Percentiles rank a stretch among this genome's conserved stretches.
Conservation (phyloP, 257 asterid species). For the Forsythia suspensa region DNA sequence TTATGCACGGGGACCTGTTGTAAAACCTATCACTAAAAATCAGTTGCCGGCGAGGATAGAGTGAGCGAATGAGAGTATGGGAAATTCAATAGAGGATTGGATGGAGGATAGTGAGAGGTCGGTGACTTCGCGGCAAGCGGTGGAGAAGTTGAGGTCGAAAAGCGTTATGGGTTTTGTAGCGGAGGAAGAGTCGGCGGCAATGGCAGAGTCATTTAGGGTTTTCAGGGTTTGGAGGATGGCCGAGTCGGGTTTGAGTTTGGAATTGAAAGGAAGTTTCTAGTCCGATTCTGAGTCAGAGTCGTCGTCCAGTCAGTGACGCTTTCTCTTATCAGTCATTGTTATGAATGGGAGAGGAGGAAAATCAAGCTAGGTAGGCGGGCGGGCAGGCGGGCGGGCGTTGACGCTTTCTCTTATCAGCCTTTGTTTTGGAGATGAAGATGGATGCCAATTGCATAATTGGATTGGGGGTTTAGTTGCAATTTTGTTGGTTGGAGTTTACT, state of each 20-base stretch:
- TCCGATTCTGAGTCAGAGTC: too few species aligned
- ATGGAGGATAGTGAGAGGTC: slow-evolving; percentile 75
- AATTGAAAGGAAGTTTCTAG: slow-evolving; percentile 56
- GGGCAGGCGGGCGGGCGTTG: too few species aligned
- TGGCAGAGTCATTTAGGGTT: slow-evolving; percentile 39
- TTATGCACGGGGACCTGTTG: slow-evolving; percentile 80
- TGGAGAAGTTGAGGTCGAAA: slow-evolving; percentile 65
- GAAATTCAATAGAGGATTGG: slow-evolving; percentile 58
- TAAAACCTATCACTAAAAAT: slow-evolving; percentile 75
- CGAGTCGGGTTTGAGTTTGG: slow-evolving; percentile 64
- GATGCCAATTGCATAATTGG: too few species aligned
- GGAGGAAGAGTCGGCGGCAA: slow-evolving; percentile 41
- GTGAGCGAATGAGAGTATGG: slow-evolving; percentile 59
- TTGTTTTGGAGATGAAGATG: too few species aligned
- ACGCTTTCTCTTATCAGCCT: too few species aligned
- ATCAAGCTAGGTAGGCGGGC: too few species aligned
- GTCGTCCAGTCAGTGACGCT: slow-evolving; percentile 61
- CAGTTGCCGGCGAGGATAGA: slow-evolving; percentile 79
- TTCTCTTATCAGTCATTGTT: slow-evolving; percentile 66
- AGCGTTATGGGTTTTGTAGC: slow-evolving; percentile 52
- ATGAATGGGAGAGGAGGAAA: slow-evolving; percentile 40
- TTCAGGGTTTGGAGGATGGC: slow-evolving; percentile 54
- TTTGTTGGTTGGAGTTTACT: too few species aligned
- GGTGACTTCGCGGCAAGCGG: slow-evolving; percentile 73
- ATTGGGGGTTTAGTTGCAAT: too few species aligned